A percentile compares a stretch with the other conserved stretches of the same genome.
phyloP scores from a whole-genome alignment of 78 protist species.

The Thecamonas trahens region DNA sequence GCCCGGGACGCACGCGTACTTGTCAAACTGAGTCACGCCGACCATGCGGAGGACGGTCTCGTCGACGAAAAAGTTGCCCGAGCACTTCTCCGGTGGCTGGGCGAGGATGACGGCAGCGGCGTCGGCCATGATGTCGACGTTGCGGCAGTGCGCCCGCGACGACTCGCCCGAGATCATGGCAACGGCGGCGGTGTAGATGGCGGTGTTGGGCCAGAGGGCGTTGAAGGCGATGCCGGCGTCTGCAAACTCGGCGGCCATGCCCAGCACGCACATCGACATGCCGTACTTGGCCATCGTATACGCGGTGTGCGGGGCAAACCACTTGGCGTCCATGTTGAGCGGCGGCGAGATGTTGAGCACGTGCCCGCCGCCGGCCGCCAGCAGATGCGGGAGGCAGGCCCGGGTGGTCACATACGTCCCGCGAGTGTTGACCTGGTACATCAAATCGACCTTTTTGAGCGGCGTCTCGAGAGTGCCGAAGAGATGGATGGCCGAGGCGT shows the following conservation, averaged over 20 bases:
- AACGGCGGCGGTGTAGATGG: slow-evolving; percentile 71
- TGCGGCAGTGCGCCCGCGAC: slow-evolving; percentile 17
- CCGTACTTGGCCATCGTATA: slow-evolving; percentile 81
- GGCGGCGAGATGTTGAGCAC: slow-evolving; percentile 72
- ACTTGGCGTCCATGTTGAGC: slow-evolving; percentile 53
- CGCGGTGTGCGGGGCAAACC: slow-evolving; percentile 71
- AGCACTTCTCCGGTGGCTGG: slow-evolving; percentile 14
- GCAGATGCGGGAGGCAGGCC: slow-evolving; percentile 64
- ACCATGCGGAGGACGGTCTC: too few species aligned
- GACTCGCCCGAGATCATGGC: slow-evolving; percentile 37
- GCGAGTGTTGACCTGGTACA: slow-evolving; percentile 64
- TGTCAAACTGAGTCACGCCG: too few species aligned
- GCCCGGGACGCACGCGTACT: too few species aligned
- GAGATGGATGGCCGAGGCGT: slow-evolving; percentile 72
- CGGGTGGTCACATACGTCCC: slow-evolving; percentile 68
- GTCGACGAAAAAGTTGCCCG: slow-evolving; percentile 67
- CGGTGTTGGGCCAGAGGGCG: slow-evolving; percentile 74
- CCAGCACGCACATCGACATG: slow-evolving; percentile 73
- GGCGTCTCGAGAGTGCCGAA: slow-evolving; percentile 58
- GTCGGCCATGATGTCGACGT: slow-evolving; percentile 56
- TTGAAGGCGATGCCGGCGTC: slow-evolving; percentile 32
- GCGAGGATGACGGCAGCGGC: slow-evolving; percentile 57
- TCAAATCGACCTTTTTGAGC: slow-evolving; percentile 64
- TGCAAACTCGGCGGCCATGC: slow-evolving; percentile 58
- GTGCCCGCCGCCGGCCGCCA: slow-evolving; percentile 34